Evolutionary conservation across 1,139 yeast genomes (phyloP), one percentile per base, ranked within the genome.

Genomic region (Pneumocystis oryctolagi): DNA sequence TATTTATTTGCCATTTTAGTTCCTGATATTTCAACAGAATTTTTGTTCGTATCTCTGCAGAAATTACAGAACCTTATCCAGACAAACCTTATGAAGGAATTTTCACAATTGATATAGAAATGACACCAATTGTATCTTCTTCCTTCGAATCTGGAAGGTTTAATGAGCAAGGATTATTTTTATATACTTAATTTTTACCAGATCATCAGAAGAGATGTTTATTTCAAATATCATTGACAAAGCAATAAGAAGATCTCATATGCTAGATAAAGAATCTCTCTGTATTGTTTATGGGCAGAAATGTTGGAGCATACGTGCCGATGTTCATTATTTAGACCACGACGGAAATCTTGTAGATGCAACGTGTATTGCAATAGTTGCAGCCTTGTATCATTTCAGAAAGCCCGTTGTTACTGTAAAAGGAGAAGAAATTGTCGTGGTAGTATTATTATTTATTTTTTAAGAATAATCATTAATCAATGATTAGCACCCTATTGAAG

Each of bases 61-160:
- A 82, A 64, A 84, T 94, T n/a, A 79, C 82, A 9, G 80, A 82
- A 66, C 98, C 98, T 0, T 85, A 80, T 68, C 96, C 89, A 63
- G 96, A 90, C 69, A 79, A 96, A 62, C 97, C 97, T 1, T 90
- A 88, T 71, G 98, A 94, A 74, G 98, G 98, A 0, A 73, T 87
- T 3, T 89, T 92, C 71, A 77, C 81, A 58, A 89, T 92, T 35
- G 83, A 87, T 61, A 87, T 96, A 5, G 97, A 92, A 70, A 82
- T 88, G 61, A 82, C 90, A 20, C 86, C 97, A 32, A 86, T 90
- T 89, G 95, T 96, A 0, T 83, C 89, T 14, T 85, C 95, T 1
- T 78, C 82, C 69, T 89, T 89, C 72, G 96, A 89, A 69, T 82
- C 62, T 2, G 62, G 63, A 34, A 61, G 63, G 63, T 62, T 58